Percentiles rank a stretch among this genome's conserved stretches.
Evolutionary conservation across 768 basidiomycete species (phyloP).

Genomic region (Leccinum boreale): DNA sequence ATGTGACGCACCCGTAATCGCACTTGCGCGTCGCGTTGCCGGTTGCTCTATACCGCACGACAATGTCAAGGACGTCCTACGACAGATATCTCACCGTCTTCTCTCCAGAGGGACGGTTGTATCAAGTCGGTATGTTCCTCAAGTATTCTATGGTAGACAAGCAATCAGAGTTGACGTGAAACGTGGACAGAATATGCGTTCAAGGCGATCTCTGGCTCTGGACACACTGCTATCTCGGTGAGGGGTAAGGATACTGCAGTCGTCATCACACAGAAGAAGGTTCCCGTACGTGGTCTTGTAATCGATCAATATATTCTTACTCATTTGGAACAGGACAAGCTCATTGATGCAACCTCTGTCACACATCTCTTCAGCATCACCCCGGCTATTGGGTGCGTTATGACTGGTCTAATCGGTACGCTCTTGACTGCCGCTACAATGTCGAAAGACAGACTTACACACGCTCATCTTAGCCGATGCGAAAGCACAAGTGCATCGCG

Average conservation of each 20-base stretch:
- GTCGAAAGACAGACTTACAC: constrained; percentile 1
- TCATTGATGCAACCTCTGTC: constrained; percentile 90
- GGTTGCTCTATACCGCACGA: constrained; percentile 37
- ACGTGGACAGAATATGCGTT: constrained; percentile 86
- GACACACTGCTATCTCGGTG: constrained; percentile 90
- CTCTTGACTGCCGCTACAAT: neutral
- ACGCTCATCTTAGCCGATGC: constrained; percentile 69
- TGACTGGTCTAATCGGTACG: constrained; percentile 95
- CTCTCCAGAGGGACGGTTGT: constrained; percentile 94
- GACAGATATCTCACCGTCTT: constrained; percentile 97
- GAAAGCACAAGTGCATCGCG: constrained; percentile 81
- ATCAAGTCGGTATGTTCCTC: constrained; percentile 86
- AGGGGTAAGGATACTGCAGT: constrained; percentile 93
- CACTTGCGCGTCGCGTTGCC: constrained; percentile 58
- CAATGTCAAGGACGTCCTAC: constrained; percentile 93
- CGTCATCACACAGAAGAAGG: constrained; percentile 97
- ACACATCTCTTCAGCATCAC: constrained; percentile 97
- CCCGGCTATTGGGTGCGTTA: constrained; percentile 93
- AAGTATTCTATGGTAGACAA: neutral
- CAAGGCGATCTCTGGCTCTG: constrained; percentile 97
- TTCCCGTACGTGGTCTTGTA: constrained; percentile 65
- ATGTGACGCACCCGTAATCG: constrained; percentile 37
- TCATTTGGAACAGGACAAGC: constrained; percentile 72
- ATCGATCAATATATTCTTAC: neutral
- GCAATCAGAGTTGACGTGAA: constrained; percentile 7